Conservation (phyloP, 2,329 filamentous ascomycete species). For the Blumeria graminis region DNA sequence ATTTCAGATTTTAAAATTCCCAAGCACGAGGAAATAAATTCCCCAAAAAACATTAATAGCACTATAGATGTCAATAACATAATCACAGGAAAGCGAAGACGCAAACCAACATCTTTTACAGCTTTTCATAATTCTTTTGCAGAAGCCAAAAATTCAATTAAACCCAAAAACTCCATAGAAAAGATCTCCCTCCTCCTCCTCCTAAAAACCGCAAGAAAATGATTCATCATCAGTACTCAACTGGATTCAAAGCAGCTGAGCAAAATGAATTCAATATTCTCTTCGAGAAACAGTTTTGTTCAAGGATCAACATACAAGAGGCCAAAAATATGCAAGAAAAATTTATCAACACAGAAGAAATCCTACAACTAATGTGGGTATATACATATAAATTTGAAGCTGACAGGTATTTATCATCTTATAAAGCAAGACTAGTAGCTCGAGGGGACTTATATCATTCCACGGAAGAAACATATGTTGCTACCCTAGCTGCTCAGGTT, state of each 20-base stretch:
- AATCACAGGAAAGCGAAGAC: background rate
- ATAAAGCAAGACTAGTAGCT: slow-evolving; percentile 9
- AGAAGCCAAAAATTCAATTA: background rate
- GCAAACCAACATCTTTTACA: background rate
- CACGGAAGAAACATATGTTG: slow-evolving; percentile 1
- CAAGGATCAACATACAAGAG: background rate
- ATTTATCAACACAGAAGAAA: slow-evolving; percentile 2
- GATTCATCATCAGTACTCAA: background rate
- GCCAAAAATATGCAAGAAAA: background rate
- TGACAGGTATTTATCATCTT: slow-evolving; percentile 6
- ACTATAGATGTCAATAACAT: background rate
- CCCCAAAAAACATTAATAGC: background rate
- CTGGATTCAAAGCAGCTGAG: background rate
- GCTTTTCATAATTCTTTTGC: background rate
- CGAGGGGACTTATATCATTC: slow-evolving; percentile 6
- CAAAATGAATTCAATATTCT: background rate
- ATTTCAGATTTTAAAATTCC: no score
- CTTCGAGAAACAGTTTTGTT: background rate
- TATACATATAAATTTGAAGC: slow-evolving; percentile 12
- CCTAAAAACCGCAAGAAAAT: background rate
- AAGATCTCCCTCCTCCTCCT: background rate
- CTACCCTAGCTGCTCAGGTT: background rate
- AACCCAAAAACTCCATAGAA: background rate
- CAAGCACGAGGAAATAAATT: background rate
- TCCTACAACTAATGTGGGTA: slow-evolving; percentile 2